phyloP scores from a whole-genome alignment of 495 filamentous ascomycete genomes.

The Penicillium longicatenatum region DNA sequence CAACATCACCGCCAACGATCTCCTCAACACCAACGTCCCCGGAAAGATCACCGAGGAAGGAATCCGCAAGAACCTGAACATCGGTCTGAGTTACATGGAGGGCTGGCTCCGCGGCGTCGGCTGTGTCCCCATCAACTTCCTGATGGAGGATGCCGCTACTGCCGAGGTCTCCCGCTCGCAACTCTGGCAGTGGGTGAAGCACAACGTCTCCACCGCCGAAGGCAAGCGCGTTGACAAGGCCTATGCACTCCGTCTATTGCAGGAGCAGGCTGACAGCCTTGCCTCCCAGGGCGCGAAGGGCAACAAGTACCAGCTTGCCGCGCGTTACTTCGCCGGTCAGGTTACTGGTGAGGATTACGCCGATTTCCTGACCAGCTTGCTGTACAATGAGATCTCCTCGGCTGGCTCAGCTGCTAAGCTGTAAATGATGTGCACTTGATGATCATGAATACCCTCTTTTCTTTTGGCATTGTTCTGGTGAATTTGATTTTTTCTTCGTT shows the following conservation, averaged over 20 bases:
- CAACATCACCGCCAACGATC: constrained; percentile 79
- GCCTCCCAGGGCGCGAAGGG: constrained; percentile 77
- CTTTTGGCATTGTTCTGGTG: neutral
- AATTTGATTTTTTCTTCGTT: neutral
- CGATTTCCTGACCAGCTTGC: constrained; percentile 91
- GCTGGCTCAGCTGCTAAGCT: constrained; percentile 83
- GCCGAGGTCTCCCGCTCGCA: constrained; percentile 90
- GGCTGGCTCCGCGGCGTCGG: constrained; percentile 94
- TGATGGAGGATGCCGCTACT: constrained; percentile 99
- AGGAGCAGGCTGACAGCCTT: constrained; percentile 81
- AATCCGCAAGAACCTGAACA: constrained; percentile 97
- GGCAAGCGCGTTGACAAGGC: constrained; percentile 92
- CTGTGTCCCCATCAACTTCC: constrained; percentile 96
- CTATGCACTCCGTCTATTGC: constrained; percentile 81
- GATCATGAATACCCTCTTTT: constrained; percentile 34
- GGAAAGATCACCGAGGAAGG: constrained; percentile 92
- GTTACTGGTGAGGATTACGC: constrained; percentile 97
- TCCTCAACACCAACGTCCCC: constrained; percentile 98
- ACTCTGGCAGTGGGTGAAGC: constrained; percentile 95
- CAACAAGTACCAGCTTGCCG: constrained; percentile 89
- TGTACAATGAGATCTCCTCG: constrained; percentile 96
- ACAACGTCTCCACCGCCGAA: constrained; percentile 82
- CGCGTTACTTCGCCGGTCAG: constrained; percentile 89
- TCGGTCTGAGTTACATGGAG: constrained; percentile 98
- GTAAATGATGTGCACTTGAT: constrained; percentile 43